Evolutionary conservation across 2,329 filamentous ascomycete genomes (phyloP), one percentile per base, ranked within the genome.

Genomic region (Rhytidhysteron rufulum): DNA sequence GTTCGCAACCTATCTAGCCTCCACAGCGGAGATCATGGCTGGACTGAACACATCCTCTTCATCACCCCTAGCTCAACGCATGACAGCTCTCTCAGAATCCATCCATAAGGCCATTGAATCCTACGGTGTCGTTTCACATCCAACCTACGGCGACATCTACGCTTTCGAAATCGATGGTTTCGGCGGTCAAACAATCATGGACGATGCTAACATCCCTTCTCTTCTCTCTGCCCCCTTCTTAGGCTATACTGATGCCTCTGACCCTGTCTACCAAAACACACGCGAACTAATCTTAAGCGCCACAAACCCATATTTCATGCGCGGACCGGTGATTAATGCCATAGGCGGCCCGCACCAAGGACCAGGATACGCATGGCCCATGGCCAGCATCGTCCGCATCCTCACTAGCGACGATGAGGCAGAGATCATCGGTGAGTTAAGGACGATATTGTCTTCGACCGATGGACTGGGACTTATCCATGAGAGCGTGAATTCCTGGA

Each of bases 191-290:
- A 82, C 78, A 47, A 70, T 83, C 37, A 86, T 86, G 82, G 83
- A 86, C 53, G 83, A 86, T 43, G 82, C 83, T 22, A 86, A 86
- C 47, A 79, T 86, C 35, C 83, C 83, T 0, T 82, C 77, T 10
- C 72, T 86, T 3, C 72, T 86, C 30, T 78, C 79, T 2, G 74
- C 82, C 18, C 82, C 83, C 1, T 79, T 85, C 53, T 67, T 84
- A 38, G 78, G 80, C 7, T 86, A 81, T 42, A 50, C 68, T 1
- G 55, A 68, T 31, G 52, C 65, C 42, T 5, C 43, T 20, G 66
- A 73, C 30, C 25, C 45, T 11, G 63, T 67, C 10, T 75, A 76
- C 44, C 60, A 65, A 24, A 69, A 68, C 47, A 76, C 73, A 4
- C 66, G 73, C 13, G 48, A 54, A 2, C 55, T 73, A 32, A 47